Conservation (phyloP, 192 early-diverging fungal genomes). For the Lunasporangiospora selenospora region DNA sequence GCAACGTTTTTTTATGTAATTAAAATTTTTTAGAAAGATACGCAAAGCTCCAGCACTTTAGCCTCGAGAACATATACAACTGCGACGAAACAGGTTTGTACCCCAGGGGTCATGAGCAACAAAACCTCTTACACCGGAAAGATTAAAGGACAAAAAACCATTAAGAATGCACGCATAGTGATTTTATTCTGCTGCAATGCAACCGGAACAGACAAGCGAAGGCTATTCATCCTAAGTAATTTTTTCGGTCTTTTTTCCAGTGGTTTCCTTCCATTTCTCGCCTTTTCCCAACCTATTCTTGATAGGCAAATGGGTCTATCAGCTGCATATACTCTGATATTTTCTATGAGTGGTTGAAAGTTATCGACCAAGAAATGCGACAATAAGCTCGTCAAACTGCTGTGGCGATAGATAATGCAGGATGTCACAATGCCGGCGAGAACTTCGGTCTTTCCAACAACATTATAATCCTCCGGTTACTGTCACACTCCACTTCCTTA, state of each 20-base stretch:
- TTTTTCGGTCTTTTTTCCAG: too few relatives aligned
- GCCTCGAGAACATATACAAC: conserved; percentile 3
- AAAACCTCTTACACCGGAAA: neutral
- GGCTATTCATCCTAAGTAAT: conserved; percentile 4
- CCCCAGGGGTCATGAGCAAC: neutral
- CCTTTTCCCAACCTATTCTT: too few relatives aligned
- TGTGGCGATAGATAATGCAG: neutral
- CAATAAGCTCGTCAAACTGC: neutral
- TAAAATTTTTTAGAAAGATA: too few relatives aligned
- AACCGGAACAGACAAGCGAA: conserved; percentile 9
- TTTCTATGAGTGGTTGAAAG: neutral
- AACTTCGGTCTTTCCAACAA: neutral
- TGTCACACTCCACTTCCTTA: neutral
- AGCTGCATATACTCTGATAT: too few relatives aligned
- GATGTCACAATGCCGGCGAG: neutral
- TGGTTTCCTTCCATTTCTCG: too few relatives aligned
- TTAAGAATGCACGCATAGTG: neutral
- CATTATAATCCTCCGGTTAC: neutral
- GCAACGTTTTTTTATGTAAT: too few relatives aligned
- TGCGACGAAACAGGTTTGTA: conserved; percentile 17
- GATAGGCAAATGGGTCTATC: too few relatives aligned
- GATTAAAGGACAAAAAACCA: neutral
- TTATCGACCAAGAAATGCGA: neutral
- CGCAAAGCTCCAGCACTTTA: too few relatives aligned
- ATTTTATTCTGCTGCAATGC: conserved; percentile 13